Evolutionary conservation across 1,284 basidiomycete species (phyloP).

Genomic region (Chalciporus sp.): DNA sequence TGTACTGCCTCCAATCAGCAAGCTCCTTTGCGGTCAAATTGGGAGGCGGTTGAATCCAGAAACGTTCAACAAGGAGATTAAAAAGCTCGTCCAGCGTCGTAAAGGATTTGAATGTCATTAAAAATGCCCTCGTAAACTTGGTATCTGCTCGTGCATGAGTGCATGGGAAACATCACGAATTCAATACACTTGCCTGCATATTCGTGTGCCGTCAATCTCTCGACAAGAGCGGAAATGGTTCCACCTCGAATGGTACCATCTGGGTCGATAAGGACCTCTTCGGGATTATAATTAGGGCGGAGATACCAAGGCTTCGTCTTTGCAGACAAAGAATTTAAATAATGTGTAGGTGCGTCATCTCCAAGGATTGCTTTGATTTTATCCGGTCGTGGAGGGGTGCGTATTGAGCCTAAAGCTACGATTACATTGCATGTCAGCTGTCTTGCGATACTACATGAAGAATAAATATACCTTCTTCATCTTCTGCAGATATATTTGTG

Average conservation of each 20-base stretch:
- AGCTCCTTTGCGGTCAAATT: constrained; percentile 54
- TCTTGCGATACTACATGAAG: not conserved
- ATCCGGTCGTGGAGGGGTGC: constrained; percentile 26
- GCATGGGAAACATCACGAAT: not conserved
- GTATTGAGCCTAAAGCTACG: constrained; percentile 19
- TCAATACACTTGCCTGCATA: constrained; percentile 46
- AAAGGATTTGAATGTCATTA: constrained; percentile 84
- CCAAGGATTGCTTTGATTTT: constrained; percentile 69
- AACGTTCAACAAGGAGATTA: constrained; percentile 65
- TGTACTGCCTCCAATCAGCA: constrained; percentile 68
- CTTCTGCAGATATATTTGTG: constrained; percentile 8
- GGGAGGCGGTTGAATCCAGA: constrained; percentile 63
- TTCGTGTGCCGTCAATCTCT: constrained; percentile 73
- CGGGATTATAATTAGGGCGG: constrained; percentile 60
- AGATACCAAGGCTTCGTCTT: constrained; percentile 68
- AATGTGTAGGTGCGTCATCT: constrained; percentile 51
- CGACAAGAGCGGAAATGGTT: constrained; percentile 68
- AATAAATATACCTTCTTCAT: constrained; percentile 19
- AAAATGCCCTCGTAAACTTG: constrained; percentile 74
- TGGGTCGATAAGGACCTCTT: constrained; percentile 69
- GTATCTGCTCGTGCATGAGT: constrained; percentile 44
- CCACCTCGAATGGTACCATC: constrained; percentile 72
- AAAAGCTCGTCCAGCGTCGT: constrained; percentile 69
- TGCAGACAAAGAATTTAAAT: constrained; percentile 42
- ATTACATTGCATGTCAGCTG: not conserved